Base-by-base conservation (phyloP, 2,329 filamentous ascomycete genomes). In the Colletotrichum lindemuthianum region DNA sequence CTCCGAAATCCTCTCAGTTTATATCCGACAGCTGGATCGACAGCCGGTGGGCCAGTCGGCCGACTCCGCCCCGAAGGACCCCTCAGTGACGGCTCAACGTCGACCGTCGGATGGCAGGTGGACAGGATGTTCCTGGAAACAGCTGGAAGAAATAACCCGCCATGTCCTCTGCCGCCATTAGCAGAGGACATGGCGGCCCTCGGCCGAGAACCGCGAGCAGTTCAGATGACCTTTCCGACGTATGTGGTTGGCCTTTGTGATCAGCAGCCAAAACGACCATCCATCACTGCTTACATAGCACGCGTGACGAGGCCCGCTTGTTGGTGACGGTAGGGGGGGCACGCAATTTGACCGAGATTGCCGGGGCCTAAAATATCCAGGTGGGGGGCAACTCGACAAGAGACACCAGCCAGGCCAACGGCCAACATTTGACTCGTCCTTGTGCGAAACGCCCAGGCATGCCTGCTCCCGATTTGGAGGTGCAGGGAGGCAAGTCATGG, bases 341-440 rank as follows among this genome's bases (percentile, higher is more conserved):
- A 51, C 50, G 53, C 53, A 59, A 66, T 64, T 66, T 66, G 59
- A 59, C 63, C 63, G 63, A 66, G 63, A 66, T 66, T 66, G 63
- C 59, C 59, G 53, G 60, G 63, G 57, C 54, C 59, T 63, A 66
- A 66, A 63, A 58, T 66, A 53, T 36, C 15, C 47, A 57, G 55
- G 52, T 66, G 59, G 59, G 63, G 51, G 53, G 33, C 15, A 41
- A 54, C 59, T 59, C 48, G 59, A 66, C 57, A 63, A 63, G 58
- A 57, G 58, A 53, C 63, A 43, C 39, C 39, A 16, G 39, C 40
- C 63, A 52, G 52, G 11, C 63, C 63, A 63, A 65, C 51, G 48
- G 32, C 36, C 51, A 47, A 33, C 52, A 34, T 15, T 12, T 48
- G 39, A 47, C 58, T 47, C 52, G 53, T 58, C 40, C 53, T 59